phyloP scores from a whole-genome alignment of 345 rosid species.

The Psidium guajava region DNA sequence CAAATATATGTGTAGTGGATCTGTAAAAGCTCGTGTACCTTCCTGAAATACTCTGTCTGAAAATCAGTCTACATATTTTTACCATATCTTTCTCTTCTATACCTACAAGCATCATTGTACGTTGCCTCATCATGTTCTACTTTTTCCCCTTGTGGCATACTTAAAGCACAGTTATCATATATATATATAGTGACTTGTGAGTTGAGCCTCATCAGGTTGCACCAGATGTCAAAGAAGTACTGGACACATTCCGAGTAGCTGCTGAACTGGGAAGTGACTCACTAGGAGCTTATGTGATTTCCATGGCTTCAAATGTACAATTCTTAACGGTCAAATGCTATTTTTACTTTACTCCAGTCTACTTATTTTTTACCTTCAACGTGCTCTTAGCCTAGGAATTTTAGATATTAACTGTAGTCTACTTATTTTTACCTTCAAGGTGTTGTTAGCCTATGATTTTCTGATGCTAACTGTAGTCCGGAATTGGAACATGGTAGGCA shows the following conservation, averaged over 20 bases:
- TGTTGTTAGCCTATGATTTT: not conserved
- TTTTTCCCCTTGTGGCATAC: not conserved
- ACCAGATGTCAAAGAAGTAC: slow-evolving; percentile 72
- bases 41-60: not conserved
- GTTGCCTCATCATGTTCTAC: not conserved
- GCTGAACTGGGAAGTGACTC: slow-evolving; percentile 92
- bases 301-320: slow-evolving; percentile 95
- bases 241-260: slow-evolving; percentile 85
- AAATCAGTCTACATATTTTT: not conserved
- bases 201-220: slow-evolving; percentile 40
- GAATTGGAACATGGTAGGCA: slow-evolving; percentile 36
- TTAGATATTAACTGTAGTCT: not conserved
- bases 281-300: slow-evolving; percentile 96
- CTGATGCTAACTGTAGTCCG: not conserved
- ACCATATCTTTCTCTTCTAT: not conserved
- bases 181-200: not conserved
- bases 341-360: not conserved
- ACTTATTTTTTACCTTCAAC: not conserved
- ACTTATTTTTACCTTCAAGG: not conserved
- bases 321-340: not conserved
- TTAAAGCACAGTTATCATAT: not conserved
- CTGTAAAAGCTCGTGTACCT: not conserved
- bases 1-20: not conserved
- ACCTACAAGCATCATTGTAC: not conserved
- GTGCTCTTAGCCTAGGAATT: not conserved